Evolutionary conservation across 176 grass and related monocot genomes (phyloP).

Genomic region (Tillandsia leiboldiana): DNA sequence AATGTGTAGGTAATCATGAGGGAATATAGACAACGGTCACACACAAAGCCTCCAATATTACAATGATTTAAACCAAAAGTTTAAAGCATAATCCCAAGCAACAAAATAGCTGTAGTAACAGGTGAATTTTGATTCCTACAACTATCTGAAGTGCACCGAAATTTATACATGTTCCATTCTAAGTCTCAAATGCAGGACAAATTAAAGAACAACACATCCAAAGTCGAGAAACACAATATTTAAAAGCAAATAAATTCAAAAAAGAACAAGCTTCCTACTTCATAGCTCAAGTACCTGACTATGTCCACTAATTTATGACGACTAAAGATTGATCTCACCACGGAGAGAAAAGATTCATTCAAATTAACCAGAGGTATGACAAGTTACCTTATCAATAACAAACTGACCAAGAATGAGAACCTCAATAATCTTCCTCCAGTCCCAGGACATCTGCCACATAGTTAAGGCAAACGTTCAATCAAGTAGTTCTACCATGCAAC

Average conservation of each 20-base stretch:
- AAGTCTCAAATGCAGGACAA: neutral
- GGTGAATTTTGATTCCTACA: neutral
- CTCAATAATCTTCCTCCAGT: slow-evolving; percentile 99
- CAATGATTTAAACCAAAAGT: no score
- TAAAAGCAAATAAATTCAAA: neutral
- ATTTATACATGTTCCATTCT: neutral
- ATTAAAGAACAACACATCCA: neutral
- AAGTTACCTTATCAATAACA: slow-evolving; percentile 84
- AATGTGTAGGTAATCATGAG: no score
- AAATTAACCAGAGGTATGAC: neutral
- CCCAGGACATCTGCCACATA: slow-evolving; percentile 75
- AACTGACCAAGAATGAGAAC: slow-evolving; percentile 94
- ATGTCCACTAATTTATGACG: neutral
- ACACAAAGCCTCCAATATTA: no score
- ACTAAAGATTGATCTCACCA: slow-evolving; percentile 7
- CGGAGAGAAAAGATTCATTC: neutral
- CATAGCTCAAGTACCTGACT: neutral
- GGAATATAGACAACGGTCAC: no score
- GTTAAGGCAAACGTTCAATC: slow-evolving; percentile 8
- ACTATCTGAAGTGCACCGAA: neutral
- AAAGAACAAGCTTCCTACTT: neutral
- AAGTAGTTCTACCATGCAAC: slow-evolving; percentile 4
- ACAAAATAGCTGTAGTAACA: neutral
- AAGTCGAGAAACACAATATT: neutral
- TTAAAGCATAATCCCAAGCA: neutral